Percentiles rank a stretch among this genome's conserved stretches.
These are phyloP conservation scores for Calonectria montana DNA, from an alignment of 2,329 filamentous ascomycete species.

Conservation along the genomic window DNA sequence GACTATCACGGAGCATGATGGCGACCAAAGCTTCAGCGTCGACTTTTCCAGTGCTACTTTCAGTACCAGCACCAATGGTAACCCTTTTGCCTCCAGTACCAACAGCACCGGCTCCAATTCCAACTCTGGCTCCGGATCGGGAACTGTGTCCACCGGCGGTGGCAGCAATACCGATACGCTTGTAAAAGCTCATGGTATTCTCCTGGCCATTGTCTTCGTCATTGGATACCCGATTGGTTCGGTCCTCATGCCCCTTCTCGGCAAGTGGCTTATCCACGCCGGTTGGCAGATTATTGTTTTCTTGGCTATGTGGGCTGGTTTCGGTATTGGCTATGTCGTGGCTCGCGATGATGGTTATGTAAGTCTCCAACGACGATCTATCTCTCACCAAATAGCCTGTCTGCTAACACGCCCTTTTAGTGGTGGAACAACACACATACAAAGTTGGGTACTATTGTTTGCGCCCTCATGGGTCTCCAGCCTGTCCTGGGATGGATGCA, in stretches of 20 bases:
- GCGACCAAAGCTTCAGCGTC: constrained; percentile 55
- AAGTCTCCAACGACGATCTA: constrained; percentile 43
- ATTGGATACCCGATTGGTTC: constrained; percentile 70
- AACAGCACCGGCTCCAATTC: constrained; percentile 20
- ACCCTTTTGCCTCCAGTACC: constrained; percentile 58
- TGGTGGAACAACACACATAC: constrained; percentile 66
- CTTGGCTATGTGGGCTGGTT: constrained; percentile 68
- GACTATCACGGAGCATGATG: constrained; percentile 60
- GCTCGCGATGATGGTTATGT: constrained; percentile 56
- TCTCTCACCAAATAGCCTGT: background rate
- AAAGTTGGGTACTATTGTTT: constrained; percentile 65
- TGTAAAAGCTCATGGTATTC: constrained; percentile 63
- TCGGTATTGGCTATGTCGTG: constrained; percentile 66
- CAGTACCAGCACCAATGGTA: constrained; percentile 53
- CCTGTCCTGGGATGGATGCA: constrained; percentile 69
- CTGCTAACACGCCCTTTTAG: constrained; percentile 49
- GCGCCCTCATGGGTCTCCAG: constrained; percentile 66
- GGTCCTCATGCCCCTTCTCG: constrained; percentile 68
- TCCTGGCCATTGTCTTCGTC: constrained; percentile 71
- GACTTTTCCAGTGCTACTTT: constrained; percentile 62
- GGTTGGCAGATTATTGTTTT: constrained; percentile 66
- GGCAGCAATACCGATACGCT: constrained; percentile 42
- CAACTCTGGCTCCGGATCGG: constrained; percentile 10
- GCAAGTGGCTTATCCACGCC: constrained; percentile 69
- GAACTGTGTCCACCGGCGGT: constrained; percentile 24